phyloP scores from a whole-genome alignment of 164 flowering plant genomes.

The Berberis vulgaris region DNA sequence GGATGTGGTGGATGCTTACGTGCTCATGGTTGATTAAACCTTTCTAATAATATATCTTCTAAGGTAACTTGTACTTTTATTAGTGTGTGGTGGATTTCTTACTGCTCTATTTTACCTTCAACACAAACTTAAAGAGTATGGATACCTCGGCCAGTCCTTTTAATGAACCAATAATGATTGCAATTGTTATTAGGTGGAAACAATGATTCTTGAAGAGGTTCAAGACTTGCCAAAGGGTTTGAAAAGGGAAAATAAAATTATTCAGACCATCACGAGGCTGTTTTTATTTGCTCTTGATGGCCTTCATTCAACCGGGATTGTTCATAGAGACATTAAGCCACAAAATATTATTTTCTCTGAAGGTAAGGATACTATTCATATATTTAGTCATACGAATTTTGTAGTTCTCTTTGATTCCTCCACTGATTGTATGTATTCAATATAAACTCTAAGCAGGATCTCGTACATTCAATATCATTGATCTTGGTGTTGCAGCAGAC shows the following conservation, averaged over 20 bases:
- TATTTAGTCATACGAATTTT: slow-evolving; percentile 1
- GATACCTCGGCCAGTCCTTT: not conserved
- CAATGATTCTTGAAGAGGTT: slow-evolving; percentile 69
- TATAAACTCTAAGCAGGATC: slow-evolving; percentile 42
- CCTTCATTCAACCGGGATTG: slow-evolving; percentile 96
- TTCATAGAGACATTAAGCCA: slow-evolving; percentile 94
- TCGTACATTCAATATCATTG: slow-evolving; percentile 92
- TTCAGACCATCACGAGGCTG: slow-evolving; percentile 83
- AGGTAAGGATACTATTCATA: slow-evolving; percentile 33
- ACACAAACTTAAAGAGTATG: no score
- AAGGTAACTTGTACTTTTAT: no score
- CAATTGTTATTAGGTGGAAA: slow-evolving; percentile 53
- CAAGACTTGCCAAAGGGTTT: slow-evolving; percentile 82
- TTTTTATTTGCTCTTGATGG: slow-evolving; percentile 90
- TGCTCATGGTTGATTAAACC: no score
- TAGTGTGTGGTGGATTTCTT: no score
- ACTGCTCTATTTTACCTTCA: no score
- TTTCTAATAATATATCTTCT: no score
- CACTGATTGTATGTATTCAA: not conserved
- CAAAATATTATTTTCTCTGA: slow-evolving; percentile 92
- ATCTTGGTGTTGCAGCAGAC: slow-evolving; percentile 98
- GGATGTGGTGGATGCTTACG: no score
- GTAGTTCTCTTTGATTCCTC: not conserved
- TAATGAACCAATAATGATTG: not conserved
- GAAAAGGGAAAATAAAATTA: slow-evolving; percentile 86